Evolutionary conservation across 2,329 filamentous ascomycete genomes (phyloP).

Genomic region (Stachybotrys echinatus): DNA sequence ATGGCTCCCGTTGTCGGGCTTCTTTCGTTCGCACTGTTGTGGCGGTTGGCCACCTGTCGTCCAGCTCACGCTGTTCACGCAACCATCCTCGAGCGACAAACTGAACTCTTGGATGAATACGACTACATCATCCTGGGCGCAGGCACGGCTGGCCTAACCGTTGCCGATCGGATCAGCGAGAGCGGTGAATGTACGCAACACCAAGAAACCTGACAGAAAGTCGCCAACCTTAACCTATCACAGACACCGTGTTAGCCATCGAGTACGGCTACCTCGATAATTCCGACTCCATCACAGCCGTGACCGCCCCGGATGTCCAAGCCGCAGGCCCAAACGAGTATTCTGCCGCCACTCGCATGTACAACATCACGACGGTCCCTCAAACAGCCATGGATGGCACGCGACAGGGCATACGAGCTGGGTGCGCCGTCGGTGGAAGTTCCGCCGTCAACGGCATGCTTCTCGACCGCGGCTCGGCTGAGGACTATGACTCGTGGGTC

Average conservation of each 20-base stretch:
- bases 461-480: background rate
- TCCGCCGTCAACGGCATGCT: conserved; percentile 1
- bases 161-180: conserved; percentile 12
- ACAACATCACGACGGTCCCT: background rate
- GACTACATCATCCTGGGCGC: conserved; percentile 15
- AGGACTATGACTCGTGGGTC: conserved; percentile 1
- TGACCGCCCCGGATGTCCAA: background rate
- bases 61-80: background rate
- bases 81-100: background rate
- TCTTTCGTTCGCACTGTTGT: background rate
- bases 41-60: background rate
- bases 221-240: background rate
- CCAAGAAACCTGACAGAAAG: background rate
- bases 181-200: conserved; percentile 4
- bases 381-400: background rate
- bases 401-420: background rate
- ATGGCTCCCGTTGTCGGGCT: background rate
- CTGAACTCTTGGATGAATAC: conserved; percentile 8
- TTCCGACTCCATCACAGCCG: background rate
- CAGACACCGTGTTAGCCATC: background rate
- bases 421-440: background rate
- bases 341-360: background rate
- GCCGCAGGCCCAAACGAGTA: background rate
- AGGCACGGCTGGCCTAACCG: conserved; percentile 10
- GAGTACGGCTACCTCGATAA: background rate